These are phyloP conservation scores for Prunus mume DNA, from an alignment of 306 rosid species.

Conservation along the genomic window DNA sequence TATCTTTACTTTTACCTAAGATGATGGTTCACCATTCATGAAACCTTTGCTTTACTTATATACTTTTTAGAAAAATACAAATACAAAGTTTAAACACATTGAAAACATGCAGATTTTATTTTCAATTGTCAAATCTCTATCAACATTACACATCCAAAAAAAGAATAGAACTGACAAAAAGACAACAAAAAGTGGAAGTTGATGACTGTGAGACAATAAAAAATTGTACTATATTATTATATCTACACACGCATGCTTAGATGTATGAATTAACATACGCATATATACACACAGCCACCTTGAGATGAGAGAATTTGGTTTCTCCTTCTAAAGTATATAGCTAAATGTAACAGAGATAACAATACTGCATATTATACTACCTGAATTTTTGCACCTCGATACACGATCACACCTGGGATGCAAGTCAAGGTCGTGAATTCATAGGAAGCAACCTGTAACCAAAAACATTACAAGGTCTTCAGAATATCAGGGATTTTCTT, in stretches of 20 bases:
- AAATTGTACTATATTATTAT: not conserved
- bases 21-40: not conserved
- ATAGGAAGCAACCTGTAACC: slow-evolving; percentile 89
- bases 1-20: not conserved
- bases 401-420: slow-evolving; percentile 91
- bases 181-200: not conserved
- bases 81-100: too few species aligned
- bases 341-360: not conserved
- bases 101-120: too few species aligned
- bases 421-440: slow-evolving; percentile 97
- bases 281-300: not conserved
- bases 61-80: too few species aligned
- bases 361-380: slow-evolving; percentile 24
- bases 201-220: not conserved
- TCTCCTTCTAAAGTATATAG: not conserved
- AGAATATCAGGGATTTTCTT: slow-evolving; percentile 9
- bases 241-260: not conserved
- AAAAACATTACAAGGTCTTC: slow-evolving; percentile 25
- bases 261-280: not conserved
- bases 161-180: not conserved
- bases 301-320: not conserved
- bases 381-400: slow-evolving; percentile 97
- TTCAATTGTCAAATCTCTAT: too few species aligned
- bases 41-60: not conserved
- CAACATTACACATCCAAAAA: not conserved